Conservation (phyloP, 352 stramenopile species). For the Elongisporangium undulatum region DNA sequence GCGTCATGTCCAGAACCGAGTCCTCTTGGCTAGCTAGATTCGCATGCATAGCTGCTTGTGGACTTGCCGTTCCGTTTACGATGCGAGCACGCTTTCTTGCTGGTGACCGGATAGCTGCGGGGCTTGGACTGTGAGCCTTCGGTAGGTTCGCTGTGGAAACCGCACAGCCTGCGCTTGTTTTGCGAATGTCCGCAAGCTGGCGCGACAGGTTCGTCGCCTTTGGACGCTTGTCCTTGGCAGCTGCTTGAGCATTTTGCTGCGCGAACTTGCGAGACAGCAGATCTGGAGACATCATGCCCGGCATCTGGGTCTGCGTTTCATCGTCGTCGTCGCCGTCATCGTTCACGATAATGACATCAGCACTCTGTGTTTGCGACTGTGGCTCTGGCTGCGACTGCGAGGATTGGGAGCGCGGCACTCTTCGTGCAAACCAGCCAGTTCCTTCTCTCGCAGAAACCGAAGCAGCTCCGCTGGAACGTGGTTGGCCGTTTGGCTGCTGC, state of each 20-base stretch:
- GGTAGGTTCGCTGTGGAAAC: background rate
- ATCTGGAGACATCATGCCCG: slow-evolving; percentile 30
- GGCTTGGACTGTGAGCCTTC: background rate
- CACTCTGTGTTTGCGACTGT: slow-evolving; percentile 3
- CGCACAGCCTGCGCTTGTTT: too few species aligned
- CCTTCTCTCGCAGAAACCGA: background rate
- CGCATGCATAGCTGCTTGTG: background rate
- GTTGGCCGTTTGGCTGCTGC: background rate
- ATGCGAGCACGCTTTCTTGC: background rate
- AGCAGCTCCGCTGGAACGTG: background rate
- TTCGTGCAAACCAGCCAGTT: background rate
- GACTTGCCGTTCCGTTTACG: background rate
- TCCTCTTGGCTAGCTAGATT: background rate
- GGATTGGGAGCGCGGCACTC: background rate
- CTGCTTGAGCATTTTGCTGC: background rate
- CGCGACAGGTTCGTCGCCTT: background rate
- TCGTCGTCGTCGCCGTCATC: slow-evolving; percentile 14
- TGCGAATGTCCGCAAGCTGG: background rate
- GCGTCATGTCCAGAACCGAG: background rate
- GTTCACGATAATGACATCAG: slow-evolving; percentile 1
- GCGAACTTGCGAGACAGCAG: slow-evolving; percentile 11
- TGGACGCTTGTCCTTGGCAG: background rate
- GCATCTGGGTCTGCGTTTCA: slow-evolving; percentile 26
- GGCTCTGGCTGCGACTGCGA: slow-evolving; percentile 1
- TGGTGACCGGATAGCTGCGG: background rate